Evolutionary conservation across 2,329 filamentous ascomycete species (phyloP).

Genomic region (Exophiala alcalophila): DNA sequence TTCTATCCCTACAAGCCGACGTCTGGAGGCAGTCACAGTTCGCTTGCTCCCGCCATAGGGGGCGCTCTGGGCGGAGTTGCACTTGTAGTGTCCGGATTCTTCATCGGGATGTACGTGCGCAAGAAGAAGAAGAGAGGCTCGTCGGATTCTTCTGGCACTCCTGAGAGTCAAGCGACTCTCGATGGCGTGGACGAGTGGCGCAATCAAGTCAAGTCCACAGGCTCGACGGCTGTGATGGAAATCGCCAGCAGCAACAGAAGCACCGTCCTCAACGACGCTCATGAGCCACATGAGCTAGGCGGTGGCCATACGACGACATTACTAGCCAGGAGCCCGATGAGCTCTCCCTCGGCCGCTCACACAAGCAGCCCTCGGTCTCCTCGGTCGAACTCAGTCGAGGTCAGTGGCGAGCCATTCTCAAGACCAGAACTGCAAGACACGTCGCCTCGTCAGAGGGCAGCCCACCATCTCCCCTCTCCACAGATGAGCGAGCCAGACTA

Average conservation of each 20-base stretch:
- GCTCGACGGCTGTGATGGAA: neutral
- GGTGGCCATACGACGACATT: too few relatives aligned
- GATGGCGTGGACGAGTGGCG: neutral
- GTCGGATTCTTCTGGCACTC: neutral
- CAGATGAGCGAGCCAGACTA: conserved; percentile 4
- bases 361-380: neutral
- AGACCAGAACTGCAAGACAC: conserved; percentile 1
- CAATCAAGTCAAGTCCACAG: neutral
- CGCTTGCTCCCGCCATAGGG: conserved; percentile 60
- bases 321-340: neutral
- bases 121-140: neutral
- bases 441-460: neutral
- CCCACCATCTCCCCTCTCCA: too few relatives aligned
- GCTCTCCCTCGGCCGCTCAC: neutral
- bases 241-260: neutral
- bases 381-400: conserved; percentile 1
- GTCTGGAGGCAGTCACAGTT: conserved; percentile 49
- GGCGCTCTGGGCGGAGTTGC: conserved; percentile 59
- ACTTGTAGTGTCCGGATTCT: conserved; percentile 53
- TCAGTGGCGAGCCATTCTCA: conserved; percentile 3
- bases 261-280: neutral
- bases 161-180: neutral
- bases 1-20: conserved; percentile 58
- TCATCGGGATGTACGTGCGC: conserved; percentile 54
- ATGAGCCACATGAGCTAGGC: conserved; percentile 1